Evolutionary conservation across 148 eudicot genomes (phyloP).

Genomic region (Fallopia convolvulus): DNA sequence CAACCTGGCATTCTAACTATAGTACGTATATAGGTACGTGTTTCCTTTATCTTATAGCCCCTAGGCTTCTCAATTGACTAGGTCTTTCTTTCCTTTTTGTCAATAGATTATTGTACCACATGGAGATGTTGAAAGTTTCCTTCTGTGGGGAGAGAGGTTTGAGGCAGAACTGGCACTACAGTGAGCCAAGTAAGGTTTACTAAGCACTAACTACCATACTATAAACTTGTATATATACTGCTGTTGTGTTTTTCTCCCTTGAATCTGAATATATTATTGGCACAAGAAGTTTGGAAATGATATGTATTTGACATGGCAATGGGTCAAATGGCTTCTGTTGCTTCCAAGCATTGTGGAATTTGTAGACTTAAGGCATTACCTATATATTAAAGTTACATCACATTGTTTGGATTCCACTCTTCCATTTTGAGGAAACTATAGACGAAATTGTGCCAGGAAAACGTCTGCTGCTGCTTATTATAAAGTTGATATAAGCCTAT

Average conservation of each 20-base stretch:
- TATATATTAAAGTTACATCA: neutral
- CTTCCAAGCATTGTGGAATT: neutral
- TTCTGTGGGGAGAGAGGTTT: constrained; percentile 91
- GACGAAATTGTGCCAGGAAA: neutral
- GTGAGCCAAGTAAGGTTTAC: constrained; percentile 80
- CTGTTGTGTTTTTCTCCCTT: neutral
- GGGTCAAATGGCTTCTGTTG: neutral
- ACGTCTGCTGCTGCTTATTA: too few relatives aligned
- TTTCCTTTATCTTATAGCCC: neutral
- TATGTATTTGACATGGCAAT: neutral
- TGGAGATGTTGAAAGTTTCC: constrained; percentile 81
- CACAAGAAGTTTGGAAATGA: too few relatives aligned
- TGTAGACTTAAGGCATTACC: neutral
- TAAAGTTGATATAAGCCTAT: neutral
- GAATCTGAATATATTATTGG: too few relatives aligned
- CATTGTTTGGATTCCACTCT: neutral
- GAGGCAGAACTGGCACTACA: constrained; percentile 94
- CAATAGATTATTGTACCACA: constrained; percentile 77
- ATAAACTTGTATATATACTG: neutral
- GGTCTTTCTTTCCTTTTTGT: constrained; percentile 2
- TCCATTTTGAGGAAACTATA: neutral
- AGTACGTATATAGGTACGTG: neutral
- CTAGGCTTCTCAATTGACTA: neutral
- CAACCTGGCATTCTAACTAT: neutral
- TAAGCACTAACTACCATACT: neutral